Evolutionary conservation across 176 grass and related monocot species (phyloP), one percentile per base, ranked within the genome.

Genomic region (Coix lacrymajobi): DNA sequence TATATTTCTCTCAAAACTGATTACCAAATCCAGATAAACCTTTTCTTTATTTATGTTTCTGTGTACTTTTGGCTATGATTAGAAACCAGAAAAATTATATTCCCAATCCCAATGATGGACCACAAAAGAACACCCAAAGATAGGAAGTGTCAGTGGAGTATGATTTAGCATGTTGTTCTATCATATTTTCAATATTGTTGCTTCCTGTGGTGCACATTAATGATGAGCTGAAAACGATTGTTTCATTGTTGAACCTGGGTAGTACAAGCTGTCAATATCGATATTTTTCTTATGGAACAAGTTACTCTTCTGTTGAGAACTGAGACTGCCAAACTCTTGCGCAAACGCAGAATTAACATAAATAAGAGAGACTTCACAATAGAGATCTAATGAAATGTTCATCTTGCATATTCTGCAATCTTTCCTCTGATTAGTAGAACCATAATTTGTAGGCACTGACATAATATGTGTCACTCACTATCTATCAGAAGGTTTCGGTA

Each of bases 151-250:
- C 32, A 79, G 48, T 73, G 24, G 7, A 34, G 14, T 54, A 77
- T 71, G 33, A 71, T 44, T 61, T 68, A 78, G 28, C 16, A 62
- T 66, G 48, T 36, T 30, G 2, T 76, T 84, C 12, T 45, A 46
- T 49, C 36, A 70, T 40, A 69, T 65, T 85, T 90, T 8, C 32
- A 79, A 62, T 5, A 14, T 14, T 34, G 88, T 90, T 90, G 88
- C 88, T 82, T 90, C 88, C 48, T 83, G 13, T 28, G 73, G 48
- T 62, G 60, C 73, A 57, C 88, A 79, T 74, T 82, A 86, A 79
- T 86, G 84, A 83, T 83, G 38, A 80, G 68, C 22, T 62, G 88
- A 86, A 86, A 83, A 82, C 2, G 66, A 90, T 32, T 67, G 66
- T 71, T 48, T 48, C 48, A 48, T 49, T 83, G 43, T 78, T 52